These are phyloP conservation scores for Pseudocercospora fuligena DNA, from an alignment of 2,329 filamentous ascomycete genomes.

Conservation along the genomic window DNA sequence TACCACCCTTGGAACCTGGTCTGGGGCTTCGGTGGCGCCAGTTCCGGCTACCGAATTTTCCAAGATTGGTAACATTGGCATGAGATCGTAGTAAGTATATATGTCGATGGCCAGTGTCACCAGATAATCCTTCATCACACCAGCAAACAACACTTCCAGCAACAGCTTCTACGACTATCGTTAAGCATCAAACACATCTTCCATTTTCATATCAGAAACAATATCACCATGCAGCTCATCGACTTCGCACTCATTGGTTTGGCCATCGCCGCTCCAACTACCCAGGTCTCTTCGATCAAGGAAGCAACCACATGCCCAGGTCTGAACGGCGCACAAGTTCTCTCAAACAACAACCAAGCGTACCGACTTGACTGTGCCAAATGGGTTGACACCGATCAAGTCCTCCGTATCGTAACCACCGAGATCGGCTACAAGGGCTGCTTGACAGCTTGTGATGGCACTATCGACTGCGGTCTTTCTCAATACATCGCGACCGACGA, in stretches of 20 bases:
- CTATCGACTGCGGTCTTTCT: constrained; percentile 15
- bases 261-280: constrained; percentile 6
- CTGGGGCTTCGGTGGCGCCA: background rate
- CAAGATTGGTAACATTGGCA: background rate
- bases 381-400: constrained; percentile 15
- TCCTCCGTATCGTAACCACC: constrained; percentile 18
- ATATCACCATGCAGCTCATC: constrained; percentile 15
- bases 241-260: constrained; percentile 13
- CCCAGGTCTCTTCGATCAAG: background rate
- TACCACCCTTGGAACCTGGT: background rate
- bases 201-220: background rate
- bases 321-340: constrained; percentile 5
- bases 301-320: constrained; percentile 16
- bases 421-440: constrained; percentile 21
- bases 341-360: constrained; percentile 13
- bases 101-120: background rate
- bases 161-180: background rate
- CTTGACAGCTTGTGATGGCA: constrained; percentile 24
- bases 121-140: background rate
- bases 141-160: background rate
- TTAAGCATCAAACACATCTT: background rate
- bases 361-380: constrained; percentile 25
- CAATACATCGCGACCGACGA: constrained; percentile 19
- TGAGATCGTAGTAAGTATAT: background rate
- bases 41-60: background rate